Conservation (phyloP, 2,329 filamentous ascomycete species). For the Penicillium sp. region DNA sequence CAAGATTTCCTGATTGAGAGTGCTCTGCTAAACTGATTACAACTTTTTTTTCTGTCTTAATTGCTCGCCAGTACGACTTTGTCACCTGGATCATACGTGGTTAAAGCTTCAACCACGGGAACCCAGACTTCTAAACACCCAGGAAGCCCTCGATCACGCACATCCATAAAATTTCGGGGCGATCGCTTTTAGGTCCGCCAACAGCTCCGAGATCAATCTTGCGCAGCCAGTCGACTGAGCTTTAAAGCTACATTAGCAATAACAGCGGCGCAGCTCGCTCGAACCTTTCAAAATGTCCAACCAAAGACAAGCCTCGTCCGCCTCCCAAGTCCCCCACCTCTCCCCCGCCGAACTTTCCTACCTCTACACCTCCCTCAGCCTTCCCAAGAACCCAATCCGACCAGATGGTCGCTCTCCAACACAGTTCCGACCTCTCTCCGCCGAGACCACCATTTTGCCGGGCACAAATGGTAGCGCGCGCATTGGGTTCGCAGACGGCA, state of each 20-base stretch:
- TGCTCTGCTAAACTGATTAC: constrained; percentile 9
- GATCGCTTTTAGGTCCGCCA: constrained; percentile 3
- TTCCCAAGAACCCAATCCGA: constrained; percentile 75
- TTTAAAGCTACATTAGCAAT: not conserved
- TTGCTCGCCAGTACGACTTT: constrained; percentile 1
- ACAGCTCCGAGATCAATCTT: not conserved
- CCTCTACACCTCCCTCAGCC: constrained; percentile 81
- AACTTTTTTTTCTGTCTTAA: constrained; percentile 18
- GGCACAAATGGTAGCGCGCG: constrained; percentile 89
- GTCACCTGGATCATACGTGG: not conserved
- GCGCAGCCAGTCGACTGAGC: not conserved
- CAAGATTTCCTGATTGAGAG: constrained; percentile 36
- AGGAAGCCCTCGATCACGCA: not conserved
- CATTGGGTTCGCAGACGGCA: constrained; percentile 92
- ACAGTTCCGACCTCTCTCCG: constrained; percentile 87
- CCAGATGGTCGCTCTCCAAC: constrained; percentile 80
- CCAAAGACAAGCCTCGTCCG: constrained; percentile 59
- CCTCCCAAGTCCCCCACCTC: constrained; percentile 62
- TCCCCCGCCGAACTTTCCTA: constrained; percentile 97
- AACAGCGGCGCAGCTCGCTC: not conserved
- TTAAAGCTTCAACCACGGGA: not conserved
- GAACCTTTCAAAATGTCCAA: constrained; percentile 58
- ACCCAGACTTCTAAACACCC: not conserved
- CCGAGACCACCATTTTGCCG: constrained; percentile 87
- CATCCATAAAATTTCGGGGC: constrained; percentile 4